Evolutionary conservation across 345 rosid species (phyloP).

Genomic region (Draba incana): DNA sequence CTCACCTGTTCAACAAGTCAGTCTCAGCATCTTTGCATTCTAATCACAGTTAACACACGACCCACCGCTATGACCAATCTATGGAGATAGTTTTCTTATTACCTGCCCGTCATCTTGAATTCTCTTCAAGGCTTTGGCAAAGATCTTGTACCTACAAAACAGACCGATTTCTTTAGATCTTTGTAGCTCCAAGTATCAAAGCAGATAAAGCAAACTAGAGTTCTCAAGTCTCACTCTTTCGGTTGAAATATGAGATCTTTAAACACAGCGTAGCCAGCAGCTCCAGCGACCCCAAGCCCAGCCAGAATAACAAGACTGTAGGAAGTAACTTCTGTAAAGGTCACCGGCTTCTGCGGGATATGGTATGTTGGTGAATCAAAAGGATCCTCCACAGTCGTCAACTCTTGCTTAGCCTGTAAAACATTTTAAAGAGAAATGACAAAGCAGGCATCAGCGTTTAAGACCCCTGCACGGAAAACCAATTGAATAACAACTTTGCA

Average conservation of each 20-base stretch:
- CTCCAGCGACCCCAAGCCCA: constrained; percentile 93
- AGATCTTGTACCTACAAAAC: constrained; percentile 73
- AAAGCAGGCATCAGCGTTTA: constrained; percentile 12
- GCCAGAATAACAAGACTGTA: constrained; percentile 84
- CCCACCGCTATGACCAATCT: constrained; percentile 30
- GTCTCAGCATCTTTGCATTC: constrained; percentile 9
- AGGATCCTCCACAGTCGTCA: constrained; percentile 94
- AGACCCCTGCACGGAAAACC: constrained; percentile 14
- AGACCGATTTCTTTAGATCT: constrained; percentile 19
- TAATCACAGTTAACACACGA: background rate
- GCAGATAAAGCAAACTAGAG: constrained; percentile 23
- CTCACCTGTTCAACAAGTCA: constrained; percentile 61
- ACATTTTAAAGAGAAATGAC: constrained; percentile 3
- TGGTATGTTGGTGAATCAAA: constrained; percentile 93
- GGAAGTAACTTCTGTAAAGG: constrained; percentile 94
- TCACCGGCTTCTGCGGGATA: constrained; percentile 93
- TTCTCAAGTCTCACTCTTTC: constrained; percentile 66
- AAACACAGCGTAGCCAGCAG: constrained; percentile 87
- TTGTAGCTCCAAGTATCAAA: constrained; percentile 17
- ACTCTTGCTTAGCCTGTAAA: constrained; percentile 71
- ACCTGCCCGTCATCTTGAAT: constrained; percentile 96
- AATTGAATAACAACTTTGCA: background rate
- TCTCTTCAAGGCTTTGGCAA: constrained; percentile 83
- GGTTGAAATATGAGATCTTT: constrained; percentile 94
- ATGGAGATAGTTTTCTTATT: constrained; percentile 14